Evolutionary conservation across 1,284 basidiomycete species (phyloP), one percentile per base, ranked within the genome.

Genomic region (Heliocybe sulcata): DNA sequence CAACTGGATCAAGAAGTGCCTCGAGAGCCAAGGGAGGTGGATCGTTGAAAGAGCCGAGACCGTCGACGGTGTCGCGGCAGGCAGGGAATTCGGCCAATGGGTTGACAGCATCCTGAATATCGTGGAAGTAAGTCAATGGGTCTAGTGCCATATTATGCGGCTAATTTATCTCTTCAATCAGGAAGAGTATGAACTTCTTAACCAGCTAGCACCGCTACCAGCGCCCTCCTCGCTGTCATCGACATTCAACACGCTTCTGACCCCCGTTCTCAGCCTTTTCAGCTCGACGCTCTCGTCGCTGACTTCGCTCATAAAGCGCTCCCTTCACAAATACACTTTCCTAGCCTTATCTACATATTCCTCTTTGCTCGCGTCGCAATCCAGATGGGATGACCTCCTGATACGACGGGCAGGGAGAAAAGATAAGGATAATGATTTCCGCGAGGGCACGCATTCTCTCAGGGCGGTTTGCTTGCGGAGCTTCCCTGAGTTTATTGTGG

Each of bases 291-390:
- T 89, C 2, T 76, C 76, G 0, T 81, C 83, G 2, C 73, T 92
- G 38, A 79, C 81, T 20, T 72, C 80, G 16, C 76, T 89, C 19
- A 82, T 88, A 68, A 91, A 94, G 68, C 86, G 86, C 58, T 85
- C 88, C 1, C 75, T 94, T n/a, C 85, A 90, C 67, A 89, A 87
- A 68, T 85, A 92, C 64, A 82, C 83, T 2, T 90, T 94, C 69
- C 82, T 94, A 26, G 90, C 89, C 0, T 76, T 93, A 1, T 78
- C 85, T 1, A 75, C 82, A 0, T 86, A 85, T 61, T 77, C 82
- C 35, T 71, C 78, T 4, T 68, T 90, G 27, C 71, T 80, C 0
- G 65, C 69, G 0, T 69, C 77, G 1, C 83, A 88, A 58, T 68
- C 70, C 0, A 75, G 77, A 16, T 92, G 87, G 85, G 87, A 89